Percentiles rank a stretch among this genome's conserved stretches.
phyloP scores from a whole-genome alignment of 1,284 basidiomycete species.

The Tylopilus orsonianus region DNA sequence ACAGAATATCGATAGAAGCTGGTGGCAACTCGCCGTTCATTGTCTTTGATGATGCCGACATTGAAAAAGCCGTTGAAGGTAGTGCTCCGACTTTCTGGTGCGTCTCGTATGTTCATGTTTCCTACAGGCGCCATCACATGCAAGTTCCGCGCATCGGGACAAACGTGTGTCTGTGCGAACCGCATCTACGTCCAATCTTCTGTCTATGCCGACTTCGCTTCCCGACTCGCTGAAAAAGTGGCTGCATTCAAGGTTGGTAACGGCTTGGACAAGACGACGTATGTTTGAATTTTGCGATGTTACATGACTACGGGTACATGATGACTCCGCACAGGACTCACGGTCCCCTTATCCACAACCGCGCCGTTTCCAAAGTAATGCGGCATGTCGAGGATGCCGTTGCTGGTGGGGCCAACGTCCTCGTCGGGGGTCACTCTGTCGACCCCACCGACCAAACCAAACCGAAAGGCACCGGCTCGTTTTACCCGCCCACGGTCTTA shows the following conservation, averaged over 20 bases:
- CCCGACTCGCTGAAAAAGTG: constrained; percentile 80
- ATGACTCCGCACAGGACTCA: constrained; percentile 61
- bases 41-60: constrained; percentile 95
- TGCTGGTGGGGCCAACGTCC: constrained; percentile 79
- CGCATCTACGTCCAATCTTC: constrained; percentile 84
- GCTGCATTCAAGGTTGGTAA: constrained; percentile 90
- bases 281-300: constrained; percentile 31
- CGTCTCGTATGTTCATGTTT: background rate
- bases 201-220: constrained; percentile 85
- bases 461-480: constrained; percentile 52
- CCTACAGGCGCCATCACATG: constrained; percentile 70
- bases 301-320: background rate
- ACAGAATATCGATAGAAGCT: constrained; percentile 80
- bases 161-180: constrained; percentile 89
- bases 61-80: constrained; percentile 91
- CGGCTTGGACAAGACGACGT: constrained; percentile 81
- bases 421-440: constrained; percentile 71
- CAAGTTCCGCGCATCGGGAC: constrained; percentile 93
- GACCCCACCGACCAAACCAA: constrained; percentile 43
- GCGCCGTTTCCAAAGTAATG: constrained; percentile 85
- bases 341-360: constrained; percentile 90
- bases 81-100: background rate
- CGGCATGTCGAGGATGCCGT: constrained; percentile 88
- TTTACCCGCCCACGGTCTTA: constrained; percentile 89
- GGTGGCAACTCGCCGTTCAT: constrained; percentile 94